Evolutionary conservation across 495 filamentous ascomycete species (phyloP).

Genomic region (Penicillium desertorum): DNA sequence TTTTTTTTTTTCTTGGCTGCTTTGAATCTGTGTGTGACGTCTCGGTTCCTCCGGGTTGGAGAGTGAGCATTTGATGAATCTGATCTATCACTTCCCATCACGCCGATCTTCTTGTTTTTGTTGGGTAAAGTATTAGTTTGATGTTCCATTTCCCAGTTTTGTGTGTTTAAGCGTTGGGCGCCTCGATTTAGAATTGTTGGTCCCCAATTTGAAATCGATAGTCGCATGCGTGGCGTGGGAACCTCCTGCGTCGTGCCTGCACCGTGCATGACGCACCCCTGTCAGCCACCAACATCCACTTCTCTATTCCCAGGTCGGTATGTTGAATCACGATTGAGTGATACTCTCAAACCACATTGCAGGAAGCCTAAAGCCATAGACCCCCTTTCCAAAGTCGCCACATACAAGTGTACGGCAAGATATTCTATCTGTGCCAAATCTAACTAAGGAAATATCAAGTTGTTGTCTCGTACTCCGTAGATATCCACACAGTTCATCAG

Average conservation of each 20-base stretch:
- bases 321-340: neutral
- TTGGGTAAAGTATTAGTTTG: neutral
- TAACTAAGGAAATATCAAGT: neutral
- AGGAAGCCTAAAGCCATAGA: neutral
- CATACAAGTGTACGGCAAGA: neutral
- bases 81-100: constrained; percentile 4
- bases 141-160: neutral
- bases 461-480: too few relatives aligned
- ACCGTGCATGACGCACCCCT: constrained; percentile 7
- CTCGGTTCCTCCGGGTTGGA: neutral
- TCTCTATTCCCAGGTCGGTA: neutral
- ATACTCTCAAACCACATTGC: neutral
- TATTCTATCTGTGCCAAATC: neutral
- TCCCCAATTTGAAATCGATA: neutral
- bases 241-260: constrained; percentile 12
- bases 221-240: constrained; percentile 1
- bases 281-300: constrained; percentile 6
- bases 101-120: neutral
- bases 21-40: constrained; percentile 5
- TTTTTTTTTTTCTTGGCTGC: neutral
- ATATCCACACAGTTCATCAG: neutral
- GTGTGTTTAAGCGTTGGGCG: neutral
- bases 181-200: neutral
- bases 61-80: neutral
- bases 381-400: neutral